Conservation (phyloP, 768 basidiomycete genomes). For the Tubosaeta sp. region DNA sequence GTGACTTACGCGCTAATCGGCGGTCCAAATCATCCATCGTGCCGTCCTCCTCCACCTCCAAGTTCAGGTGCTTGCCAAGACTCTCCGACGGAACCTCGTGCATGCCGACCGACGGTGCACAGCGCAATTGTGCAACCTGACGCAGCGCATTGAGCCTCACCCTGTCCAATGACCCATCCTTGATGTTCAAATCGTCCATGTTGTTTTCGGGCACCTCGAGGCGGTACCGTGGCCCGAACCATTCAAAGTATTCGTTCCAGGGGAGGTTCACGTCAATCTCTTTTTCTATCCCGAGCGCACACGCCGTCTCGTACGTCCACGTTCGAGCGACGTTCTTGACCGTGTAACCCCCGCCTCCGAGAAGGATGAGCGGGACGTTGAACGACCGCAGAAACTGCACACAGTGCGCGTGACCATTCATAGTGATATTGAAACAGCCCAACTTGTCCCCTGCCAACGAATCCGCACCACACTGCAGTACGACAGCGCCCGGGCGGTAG, state of each 20-base stretch:
- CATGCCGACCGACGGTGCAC: constrained; percentile 83
- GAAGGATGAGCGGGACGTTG: constrained; percentile 81
- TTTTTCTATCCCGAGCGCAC: constrained; percentile 83
- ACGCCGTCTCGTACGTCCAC: constrained; percentile 97
- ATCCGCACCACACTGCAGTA: constrained; percentile 95
- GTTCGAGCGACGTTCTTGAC: constrained; percentile 92
- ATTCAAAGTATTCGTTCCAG: constrained; percentile 91
- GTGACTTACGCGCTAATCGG: constrained; percentile 63
- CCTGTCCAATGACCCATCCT: constrained; percentile 73
- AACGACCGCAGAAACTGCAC: constrained; percentile 81
- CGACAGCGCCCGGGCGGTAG: constrained; percentile 80
- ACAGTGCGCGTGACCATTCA: constrained; percentile 92
- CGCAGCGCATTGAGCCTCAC: constrained; percentile 65
- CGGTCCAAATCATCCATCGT: constrained; percentile 61
- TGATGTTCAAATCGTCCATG: constrained; percentile 89
- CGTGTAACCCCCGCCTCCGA: constrained; percentile 97
- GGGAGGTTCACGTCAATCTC: constrained; percentile 74
- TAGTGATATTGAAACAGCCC: constrained; percentile 93
- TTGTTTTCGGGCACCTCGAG: constrained; percentile 90
- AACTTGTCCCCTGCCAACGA: constrained; percentile 93
- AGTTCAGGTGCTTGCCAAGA: constrained; percentile 57
- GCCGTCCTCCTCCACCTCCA: constrained; percentile 42
- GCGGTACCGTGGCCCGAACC: constrained; percentile 94
- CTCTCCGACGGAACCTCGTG: constrained; percentile 77
- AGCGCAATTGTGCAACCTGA: constrained; percentile 53